Evolutionary conservation across 2,329 filamentous ascomycete genomes (phyloP).

Genomic region (Fusarium poae): DNA sequence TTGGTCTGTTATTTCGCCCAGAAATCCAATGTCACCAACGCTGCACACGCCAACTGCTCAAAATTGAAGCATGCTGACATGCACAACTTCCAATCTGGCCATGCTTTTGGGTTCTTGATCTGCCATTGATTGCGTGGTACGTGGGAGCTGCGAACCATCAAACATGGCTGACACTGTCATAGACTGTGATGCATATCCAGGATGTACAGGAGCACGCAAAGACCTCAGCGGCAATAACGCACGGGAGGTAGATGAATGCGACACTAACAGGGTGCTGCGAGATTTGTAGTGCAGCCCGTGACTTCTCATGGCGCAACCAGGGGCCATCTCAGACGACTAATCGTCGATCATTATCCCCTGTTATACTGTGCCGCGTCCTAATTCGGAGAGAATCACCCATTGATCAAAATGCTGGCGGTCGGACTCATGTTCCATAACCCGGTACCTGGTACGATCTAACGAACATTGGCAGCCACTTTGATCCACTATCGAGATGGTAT

Average conservation of each 20-base stretch:
- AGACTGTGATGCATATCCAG: background rate
- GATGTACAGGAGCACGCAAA: background rate
- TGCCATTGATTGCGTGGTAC: background rate
- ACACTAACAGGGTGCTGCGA: background rate
- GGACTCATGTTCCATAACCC: conserved; percentile 28
- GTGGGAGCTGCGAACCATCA: conserved; percentile 4
- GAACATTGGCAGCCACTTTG: conserved; percentile 36
- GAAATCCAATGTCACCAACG: conserved; percentile 19
- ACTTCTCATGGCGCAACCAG: conserved; percentile 17
- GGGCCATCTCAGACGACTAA: conserved; percentile 18
- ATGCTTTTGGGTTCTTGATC: background rate
- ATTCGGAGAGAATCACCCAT: conserved; percentile 20
- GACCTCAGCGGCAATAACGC: background rate
- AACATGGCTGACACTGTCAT: background rate
- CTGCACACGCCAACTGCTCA: conserved; percentile 14
- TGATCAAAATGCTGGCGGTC: conserved; percentile 18
- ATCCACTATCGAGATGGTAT: conserved; percentile 46
- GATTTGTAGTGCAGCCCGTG: conserved; percentile 5
- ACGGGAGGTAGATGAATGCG: conserved; percentile 6
- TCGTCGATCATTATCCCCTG: conserved; percentile 25
- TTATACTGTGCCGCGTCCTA: conserved; percentile 12
- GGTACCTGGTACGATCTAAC: conserved; percentile 37
- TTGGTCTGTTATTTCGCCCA: conserved; percentile 1
- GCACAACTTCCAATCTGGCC: conserved; percentile 24
- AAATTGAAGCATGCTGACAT: conserved; percentile 8